Base-by-base conservation (phyloP, 148 eudicot species). In the Chenopodium formosanum region DNA sequence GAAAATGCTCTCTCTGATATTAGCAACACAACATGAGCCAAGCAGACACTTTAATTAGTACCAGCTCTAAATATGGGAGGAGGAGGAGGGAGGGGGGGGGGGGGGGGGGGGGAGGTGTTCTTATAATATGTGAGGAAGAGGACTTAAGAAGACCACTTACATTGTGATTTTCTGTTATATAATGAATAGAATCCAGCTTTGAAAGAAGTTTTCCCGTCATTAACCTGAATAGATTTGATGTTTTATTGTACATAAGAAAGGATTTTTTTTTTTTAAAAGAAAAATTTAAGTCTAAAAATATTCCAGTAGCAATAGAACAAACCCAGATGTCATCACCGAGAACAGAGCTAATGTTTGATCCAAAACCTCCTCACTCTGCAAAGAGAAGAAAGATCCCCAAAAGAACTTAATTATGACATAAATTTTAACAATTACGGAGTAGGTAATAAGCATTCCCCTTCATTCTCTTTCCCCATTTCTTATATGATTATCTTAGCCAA, bases 301-400 rank as follows among this genome's bases (percentile, higher is more conserved):
- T 64, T 56, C 79, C 25, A 32, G 73, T 16, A 66, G 75, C 67
- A 67, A 81, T 8, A 82, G 23, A 84, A 88, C 91, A 78, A 75
- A 95, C 99, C 99, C 99, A 63, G 97, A 84, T 87, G 99, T 94
- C 90, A 90, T 85, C 84, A 93, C 97, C 82, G 86, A 87, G 87
- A 95, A 91, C 84, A 95, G 83, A 84, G 86, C 88, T 75, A 95
- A 82, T 60, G 97, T 92, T 70, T 93, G 92, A 77, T 91, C 92
- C 82, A 95, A 88, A 70, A 95, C 91, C 71, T 91, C 97, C 66
- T 87, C 93, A 83, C 88, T 86, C 99, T 95, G 93, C 86, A 89
- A 69, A 75, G 17, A 52, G 56, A 74, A 25, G 6, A 52, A 72
- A 71, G 70, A 29, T 27, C 19, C 34, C 52, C 63, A 32, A 83